Percentiles rank a stretch among this genome's conserved stretches.
Conservation (phyloP, 31 red algal species). For the Odonthalia washingtoniensis region DNA sequence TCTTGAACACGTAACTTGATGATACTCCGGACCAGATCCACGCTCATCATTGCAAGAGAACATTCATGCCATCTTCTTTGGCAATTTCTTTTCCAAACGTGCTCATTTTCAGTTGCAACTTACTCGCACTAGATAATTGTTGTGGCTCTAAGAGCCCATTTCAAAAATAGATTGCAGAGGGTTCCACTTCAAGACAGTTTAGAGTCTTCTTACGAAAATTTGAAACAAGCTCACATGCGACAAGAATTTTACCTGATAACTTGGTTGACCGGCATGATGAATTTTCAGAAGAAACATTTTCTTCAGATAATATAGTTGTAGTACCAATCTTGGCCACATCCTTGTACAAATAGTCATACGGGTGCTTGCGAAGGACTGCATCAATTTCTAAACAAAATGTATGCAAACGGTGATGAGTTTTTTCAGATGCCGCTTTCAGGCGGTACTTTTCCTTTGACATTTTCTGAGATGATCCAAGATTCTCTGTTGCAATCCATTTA, state of each 20-base stretch:
- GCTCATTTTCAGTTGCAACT: constrained; percentile 6
- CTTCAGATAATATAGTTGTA: not conserved
- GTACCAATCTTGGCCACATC: constrained; percentile 45
- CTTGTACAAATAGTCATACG: constrained; percentile 45
- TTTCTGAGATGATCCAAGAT: constrained; percentile 49
- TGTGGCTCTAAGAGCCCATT: constrained; percentile 1
- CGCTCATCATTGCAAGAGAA: not conserved
- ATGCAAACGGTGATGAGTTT: constrained; percentile 75
- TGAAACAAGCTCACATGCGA: not conserved
- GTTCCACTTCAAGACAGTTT: not conserved
- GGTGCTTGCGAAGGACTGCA: constrained; percentile 56
- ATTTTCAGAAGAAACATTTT: not conserved
- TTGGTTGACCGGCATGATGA: not conserved
- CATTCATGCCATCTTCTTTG: not conserved
- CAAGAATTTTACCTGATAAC: not conserved
- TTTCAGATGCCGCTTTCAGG: constrained; percentile 69
- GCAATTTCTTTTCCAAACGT: not conserved
- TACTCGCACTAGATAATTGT: not conserved
- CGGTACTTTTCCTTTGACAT: constrained; percentile 61
- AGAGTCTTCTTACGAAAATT: not conserved
- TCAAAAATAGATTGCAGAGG: not conserved
- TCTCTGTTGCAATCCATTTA: constrained; percentile 55
- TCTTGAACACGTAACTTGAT: constrained; percentile 18
- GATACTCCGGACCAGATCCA: not conserved
- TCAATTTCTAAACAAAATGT: constrained; percentile 84